These are phyloP conservation scores for Colletotrichum karsti DNA, from an alignment of 2,329 filamentous ascomycete genomes.

Conservation along the genomic window DNA sequence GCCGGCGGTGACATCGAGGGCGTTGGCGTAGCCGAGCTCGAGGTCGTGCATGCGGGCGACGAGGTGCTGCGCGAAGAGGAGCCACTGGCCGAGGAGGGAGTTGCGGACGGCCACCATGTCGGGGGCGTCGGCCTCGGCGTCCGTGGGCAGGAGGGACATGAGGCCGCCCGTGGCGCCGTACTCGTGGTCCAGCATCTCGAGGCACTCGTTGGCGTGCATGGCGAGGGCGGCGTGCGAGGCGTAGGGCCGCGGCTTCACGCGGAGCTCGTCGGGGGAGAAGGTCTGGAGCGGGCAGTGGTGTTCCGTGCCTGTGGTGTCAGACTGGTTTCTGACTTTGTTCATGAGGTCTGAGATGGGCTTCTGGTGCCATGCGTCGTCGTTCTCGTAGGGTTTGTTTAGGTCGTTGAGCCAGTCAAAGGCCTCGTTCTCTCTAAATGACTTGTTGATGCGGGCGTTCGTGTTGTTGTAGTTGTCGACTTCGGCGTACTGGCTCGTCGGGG, in stretches of 20 bases:
- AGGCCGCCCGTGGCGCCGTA: slow-evolving; percentile 64
- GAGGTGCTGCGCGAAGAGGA: slow-evolving; percentile 62
- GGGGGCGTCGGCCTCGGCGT: slow-evolving; percentile 41
- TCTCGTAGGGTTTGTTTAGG: slow-evolving; percentile 56
- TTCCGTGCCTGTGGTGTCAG: slow-evolving; percentile 49
- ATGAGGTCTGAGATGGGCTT: slow-evolving; percentile 53
- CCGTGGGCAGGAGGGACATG: slow-evolving; percentile 60
- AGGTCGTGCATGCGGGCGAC: slow-evolving; percentile 65
- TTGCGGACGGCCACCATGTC: slow-evolving; percentile 54
- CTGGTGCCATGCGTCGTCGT: slow-evolving; percentile 55
- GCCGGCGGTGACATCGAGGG: slow-evolving; percentile 56
- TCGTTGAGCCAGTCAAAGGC: slow-evolving; percentile 67
- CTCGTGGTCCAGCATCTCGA: slow-evolving; percentile 69
- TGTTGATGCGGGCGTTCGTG: slow-evolving; percentile 10
- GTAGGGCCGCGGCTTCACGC: slow-evolving; percentile 44
- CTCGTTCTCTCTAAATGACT: slow-evolving; percentile 49
- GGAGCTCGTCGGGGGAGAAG: slow-evolving; percentile 29
- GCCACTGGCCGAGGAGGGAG: slow-evolving; percentile 65
- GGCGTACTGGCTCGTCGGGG: slow-evolving; percentile 42
- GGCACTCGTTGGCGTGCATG: slow-evolving; percentile 66
- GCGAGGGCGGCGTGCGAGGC: slow-evolving; percentile 58
- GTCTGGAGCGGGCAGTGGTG: slow-evolving; percentile 56
- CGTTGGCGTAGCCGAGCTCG: slow-evolving; percentile 60
- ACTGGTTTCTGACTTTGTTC: slow-evolving; percentile 54
- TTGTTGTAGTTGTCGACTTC: slow-evolving; percentile 37